Conservation (phyloP, 805 yeast species). For the Saccharomycopsis malanga region DNA sequence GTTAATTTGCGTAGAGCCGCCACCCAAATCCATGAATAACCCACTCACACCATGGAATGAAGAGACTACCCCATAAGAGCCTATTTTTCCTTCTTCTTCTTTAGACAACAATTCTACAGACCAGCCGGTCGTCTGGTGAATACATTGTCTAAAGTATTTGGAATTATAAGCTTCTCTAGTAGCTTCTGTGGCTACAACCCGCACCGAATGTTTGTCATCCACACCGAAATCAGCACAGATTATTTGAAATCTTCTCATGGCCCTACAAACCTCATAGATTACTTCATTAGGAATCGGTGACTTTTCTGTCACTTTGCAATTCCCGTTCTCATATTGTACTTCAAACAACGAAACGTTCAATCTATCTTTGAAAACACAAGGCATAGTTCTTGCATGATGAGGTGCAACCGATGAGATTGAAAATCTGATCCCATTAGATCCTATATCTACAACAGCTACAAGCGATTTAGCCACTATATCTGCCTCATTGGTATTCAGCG, state of each 20-base stretch:
- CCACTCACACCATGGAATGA: conserved; percentile 63
- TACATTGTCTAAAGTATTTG: conserved; percentile 47
- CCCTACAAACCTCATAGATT: conserved; percentile 51
- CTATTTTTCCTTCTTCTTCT: conserved; percentile 60
- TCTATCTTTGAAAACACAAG: conserved; percentile 70
- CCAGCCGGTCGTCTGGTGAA: conserved; percentile 59
- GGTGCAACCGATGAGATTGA: conserved; percentile 63
- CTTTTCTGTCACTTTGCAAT: conserved; percentile 29
- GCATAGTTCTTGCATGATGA: conserved; percentile 68
- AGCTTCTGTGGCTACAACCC: conserved; percentile 70
- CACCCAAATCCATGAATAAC: conserved; percentile 66
- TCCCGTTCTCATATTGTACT: conserved; percentile 40
- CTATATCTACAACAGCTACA: conserved; percentile 67
- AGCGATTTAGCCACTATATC: conserved; percentile 51
- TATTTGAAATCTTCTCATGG: conserved; percentile 59
- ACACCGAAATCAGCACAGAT: conserved; percentile 75
- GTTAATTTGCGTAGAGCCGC: conserved; percentile 61
- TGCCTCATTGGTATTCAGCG: conserved; percentile 32
- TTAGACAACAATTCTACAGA: conserved; percentile 51
- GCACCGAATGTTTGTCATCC: conserved; percentile 44
- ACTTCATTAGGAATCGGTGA: conserved; percentile 52
- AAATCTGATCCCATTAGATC: conserved; percentile 69
- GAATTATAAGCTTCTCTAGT: conserved; percentile 64
- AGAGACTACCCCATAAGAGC: conserved; percentile 69
- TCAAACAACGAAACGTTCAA: conserved; percentile 64